Evolutionary conservation across 768 basidiomycete species (phyloP).

Genomic region (Suillus subaureus): DNA sequence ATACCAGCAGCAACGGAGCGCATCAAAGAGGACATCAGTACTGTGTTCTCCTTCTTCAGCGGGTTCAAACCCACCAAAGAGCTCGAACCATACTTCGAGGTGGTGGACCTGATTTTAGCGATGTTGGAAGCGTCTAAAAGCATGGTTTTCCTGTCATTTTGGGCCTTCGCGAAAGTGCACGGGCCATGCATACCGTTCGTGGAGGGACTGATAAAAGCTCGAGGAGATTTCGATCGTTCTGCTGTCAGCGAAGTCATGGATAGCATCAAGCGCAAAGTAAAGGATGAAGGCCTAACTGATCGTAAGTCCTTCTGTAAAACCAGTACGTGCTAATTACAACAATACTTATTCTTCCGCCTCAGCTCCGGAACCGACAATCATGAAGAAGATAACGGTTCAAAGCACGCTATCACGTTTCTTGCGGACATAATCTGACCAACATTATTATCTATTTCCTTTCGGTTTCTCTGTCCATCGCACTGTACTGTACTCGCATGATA

Average conservation of each 20-base stretch:
- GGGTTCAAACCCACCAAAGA: constrained; percentile 77
- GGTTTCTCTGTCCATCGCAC: not conserved
- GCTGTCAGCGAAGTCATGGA: constrained; percentile 92
- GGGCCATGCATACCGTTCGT: constrained; percentile 93
- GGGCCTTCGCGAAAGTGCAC: constrained; percentile 90
- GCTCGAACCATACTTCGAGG: constrained; percentile 80
- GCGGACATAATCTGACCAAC: constrained; percentile 35
- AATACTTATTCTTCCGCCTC: constrained; percentile 12
- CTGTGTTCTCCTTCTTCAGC: constrained; percentile 80
- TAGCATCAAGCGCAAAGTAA: constrained; percentile 88
- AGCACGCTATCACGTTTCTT: constrained; percentile 77
- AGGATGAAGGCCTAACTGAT: constrained; percentile 82
- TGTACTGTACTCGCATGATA: constrained; percentile 7
- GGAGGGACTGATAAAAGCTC: constrained; percentile 84
- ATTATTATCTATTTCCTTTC: not conserved
- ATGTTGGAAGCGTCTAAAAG: constrained; percentile 87
- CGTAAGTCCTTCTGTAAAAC: constrained; percentile 58
- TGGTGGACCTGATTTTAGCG: constrained; percentile 80
- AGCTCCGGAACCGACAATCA: constrained; percentile 86
- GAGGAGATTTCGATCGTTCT: constrained; percentile 90
- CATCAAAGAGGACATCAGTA: constrained; percentile 79
- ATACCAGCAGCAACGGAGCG: constrained; percentile 85
- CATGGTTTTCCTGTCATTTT: constrained; percentile 91
- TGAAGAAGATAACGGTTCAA: constrained; percentile 86
- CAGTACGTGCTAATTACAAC: not conserved